Evolutionary conservation across 768 basidiomycete genomes (phyloP).

Genomic region (Boletales sp.): DNA sequence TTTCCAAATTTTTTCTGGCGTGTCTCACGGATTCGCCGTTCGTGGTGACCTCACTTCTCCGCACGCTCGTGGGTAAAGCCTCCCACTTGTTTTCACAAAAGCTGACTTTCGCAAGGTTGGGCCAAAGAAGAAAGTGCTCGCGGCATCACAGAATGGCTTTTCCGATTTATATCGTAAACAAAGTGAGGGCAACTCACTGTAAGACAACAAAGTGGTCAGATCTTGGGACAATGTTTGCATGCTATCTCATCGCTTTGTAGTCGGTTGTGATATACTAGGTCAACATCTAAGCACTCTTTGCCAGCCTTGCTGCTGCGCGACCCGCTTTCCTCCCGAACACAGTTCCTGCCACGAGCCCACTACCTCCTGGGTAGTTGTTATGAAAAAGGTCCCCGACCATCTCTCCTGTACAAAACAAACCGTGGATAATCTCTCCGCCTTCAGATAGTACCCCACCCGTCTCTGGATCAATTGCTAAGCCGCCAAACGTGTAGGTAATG

Average conservation of each 20-base stretch:
- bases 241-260: too few species aligned
- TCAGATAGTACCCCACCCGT: slow-evolving; percentile 49
- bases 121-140: slow-evolving; percentile 56
- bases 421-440: slow-evolving; percentile 41
- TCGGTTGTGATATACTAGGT: too few species aligned
- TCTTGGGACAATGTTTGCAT: too few species aligned
- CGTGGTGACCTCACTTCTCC: slow-evolving; percentile 18
- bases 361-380: slow-evolving; percentile 67
- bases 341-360: slow-evolving; percentile 60
- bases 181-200: background rate
- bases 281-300: background rate
- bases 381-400: slow-evolving; percentile 66
- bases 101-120: slow-evolving; percentile 39
- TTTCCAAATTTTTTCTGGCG: slow-evolving; percentile 51
- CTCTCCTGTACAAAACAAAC: slow-evolving; percentile 66
- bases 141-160: slow-evolving; percentile 48
- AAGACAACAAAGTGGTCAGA: too few species aligned
- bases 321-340: slow-evolving; percentile 64
- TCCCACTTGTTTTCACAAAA: background rate
- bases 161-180: slow-evolving; percentile 31
- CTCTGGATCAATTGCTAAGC: slow-evolving; percentile 54
- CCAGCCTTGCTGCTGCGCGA: slow-evolving; percentile 36
- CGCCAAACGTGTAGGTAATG: slow-evolving; percentile 72
- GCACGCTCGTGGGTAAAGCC: slow-evolving; percentile 13
- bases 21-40: slow-evolving; percentile 31